Evolutionary conservation across 306 rosid genomes (phyloP).

Genomic region (Phaseolus lunatus): DNA sequence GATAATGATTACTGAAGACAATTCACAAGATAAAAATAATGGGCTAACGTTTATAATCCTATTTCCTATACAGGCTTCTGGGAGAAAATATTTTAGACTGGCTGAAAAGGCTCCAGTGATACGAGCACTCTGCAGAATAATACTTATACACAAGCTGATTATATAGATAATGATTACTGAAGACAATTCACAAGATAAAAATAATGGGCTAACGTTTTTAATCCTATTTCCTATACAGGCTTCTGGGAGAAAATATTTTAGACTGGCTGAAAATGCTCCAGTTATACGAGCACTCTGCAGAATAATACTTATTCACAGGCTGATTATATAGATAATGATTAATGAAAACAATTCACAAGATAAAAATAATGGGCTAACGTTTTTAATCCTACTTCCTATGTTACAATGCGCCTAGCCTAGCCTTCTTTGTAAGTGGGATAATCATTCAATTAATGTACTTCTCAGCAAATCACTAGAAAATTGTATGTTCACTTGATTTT

Average conservation of each 20-base stretch:
- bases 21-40: background rate
- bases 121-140: background rate
- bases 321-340: slow-evolving; percentile 3
- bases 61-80: background rate
- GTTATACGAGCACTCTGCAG: slow-evolving; percentile 5
- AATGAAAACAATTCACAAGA: background rate
- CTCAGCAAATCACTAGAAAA: background rate
- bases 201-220: background rate
- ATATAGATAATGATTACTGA: background rate
- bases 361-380: background rate
- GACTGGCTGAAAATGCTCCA: background rate
- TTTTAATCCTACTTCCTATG: background rate
- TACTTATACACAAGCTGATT: background rate
- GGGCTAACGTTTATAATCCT: background rate
- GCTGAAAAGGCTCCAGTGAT: background rate
- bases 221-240: background rate
- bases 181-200: background rate
- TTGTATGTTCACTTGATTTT: slow-evolving; percentile 34
- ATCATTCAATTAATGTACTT: background rate
- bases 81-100: background rate
- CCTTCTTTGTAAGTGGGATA: background rate
- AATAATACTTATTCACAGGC: background rate
- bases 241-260: background rate
- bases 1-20: background rate
- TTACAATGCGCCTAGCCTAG: background rate